Percentiles rank a stretch among this genome's conserved stretches.
Evolutionary conservation across 345 rosid species (phyloP).

Genomic region (Raphanus raphanistrum): DNA sequence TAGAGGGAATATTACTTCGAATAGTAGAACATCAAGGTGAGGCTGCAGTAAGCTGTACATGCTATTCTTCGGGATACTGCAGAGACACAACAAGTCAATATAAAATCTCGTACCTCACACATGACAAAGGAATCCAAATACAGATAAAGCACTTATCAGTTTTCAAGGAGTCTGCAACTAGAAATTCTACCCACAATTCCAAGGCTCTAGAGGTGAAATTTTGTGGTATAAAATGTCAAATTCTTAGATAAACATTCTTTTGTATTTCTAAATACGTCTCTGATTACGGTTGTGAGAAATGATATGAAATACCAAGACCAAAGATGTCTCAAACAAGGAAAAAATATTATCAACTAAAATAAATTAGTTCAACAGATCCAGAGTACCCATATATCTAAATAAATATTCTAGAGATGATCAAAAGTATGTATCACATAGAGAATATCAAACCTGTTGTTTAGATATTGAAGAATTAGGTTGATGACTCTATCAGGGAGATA

Average conservation of each 20-base stretch:
- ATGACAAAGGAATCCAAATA: conserved; percentile 13
- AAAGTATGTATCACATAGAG: conserved; percentile 6
- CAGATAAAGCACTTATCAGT: neutral
- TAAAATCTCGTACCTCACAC: neutral
- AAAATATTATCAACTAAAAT: neutral
- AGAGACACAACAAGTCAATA: conserved; percentile 26
- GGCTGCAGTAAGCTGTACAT: conserved; percentile 90
- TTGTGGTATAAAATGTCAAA: conserved; percentile 2
- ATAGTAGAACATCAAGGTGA: conserved; percentile 78
- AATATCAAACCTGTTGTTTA: conserved; percentile 78
- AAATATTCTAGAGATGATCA: neutral
- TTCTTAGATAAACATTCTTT: neutral
- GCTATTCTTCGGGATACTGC: conserved; percentile 81
- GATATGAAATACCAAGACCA: neutral
- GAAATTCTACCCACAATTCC: conserved; percentile 7
- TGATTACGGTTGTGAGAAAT: neutral
- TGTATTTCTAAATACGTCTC: neutral
- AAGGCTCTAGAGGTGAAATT: neutral
- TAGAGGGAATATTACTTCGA: conserved; percentile 92
- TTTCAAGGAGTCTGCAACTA: conserved; percentile 20
- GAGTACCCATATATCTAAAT: neutral
- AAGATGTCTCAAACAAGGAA: neutral
- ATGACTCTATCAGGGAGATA: conserved; percentile 97
- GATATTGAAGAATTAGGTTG: conserved; percentile 92
- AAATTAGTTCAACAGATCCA: neutral